Base-by-base conservation (phyloP, 1,284 basidiomycete species). In the Fistulina hepatica region DNA sequence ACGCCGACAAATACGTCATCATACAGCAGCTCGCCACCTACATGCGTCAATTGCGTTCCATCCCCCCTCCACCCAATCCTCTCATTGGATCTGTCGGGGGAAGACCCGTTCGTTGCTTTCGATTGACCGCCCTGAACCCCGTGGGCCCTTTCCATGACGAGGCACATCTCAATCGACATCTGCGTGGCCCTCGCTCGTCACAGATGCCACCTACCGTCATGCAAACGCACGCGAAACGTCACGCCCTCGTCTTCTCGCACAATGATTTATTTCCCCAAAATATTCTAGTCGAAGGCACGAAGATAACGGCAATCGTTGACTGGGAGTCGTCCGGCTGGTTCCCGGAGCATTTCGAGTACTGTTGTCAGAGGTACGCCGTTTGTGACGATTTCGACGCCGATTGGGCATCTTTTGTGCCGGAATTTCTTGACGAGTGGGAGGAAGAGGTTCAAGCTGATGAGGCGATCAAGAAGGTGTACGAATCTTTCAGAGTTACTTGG, bases 291-390 rank as follows among this genome's bases (percentile, higher is more conserved):
- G 12, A 37, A 12, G 35, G 35, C 5, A 28, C 9, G 12, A 23
- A 21, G 8, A 35, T 48, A 6, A 28, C 46, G 17, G 48, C 43
- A 10, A 48, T 51, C 31, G 33, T 51, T 15, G 46, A 49, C 36
- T 47, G 49, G 47, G 40, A 50, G 15, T 37, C 41, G 21, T 34
- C 36, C 5, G 48, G 43, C 23, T 47, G 47, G 47, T 47, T 43
- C 34, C 45, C 45, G n/a, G 37, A 42, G 24, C 44, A 40, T 24
- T 45, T 41, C 34, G 48, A 46, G 40, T 43, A 39, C n/a, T n/a
- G n/a, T n/a, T n/a, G n/a, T n/a, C n/a, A n/a, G n/a, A n/a, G n/a
- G n/a, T n/a, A n/a, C n/a, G n/a, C n/a, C n/a, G n/a, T n/a, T n/a
- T n/a, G n/a, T n/a, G n/a, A n/a, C n/a, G n/a, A n/a, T n/a, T n/a